Evolutionary conservation across 768 basidiomycete genomes (phyloP).

Genomic region (Coprinopsis cinerea): DNA sequence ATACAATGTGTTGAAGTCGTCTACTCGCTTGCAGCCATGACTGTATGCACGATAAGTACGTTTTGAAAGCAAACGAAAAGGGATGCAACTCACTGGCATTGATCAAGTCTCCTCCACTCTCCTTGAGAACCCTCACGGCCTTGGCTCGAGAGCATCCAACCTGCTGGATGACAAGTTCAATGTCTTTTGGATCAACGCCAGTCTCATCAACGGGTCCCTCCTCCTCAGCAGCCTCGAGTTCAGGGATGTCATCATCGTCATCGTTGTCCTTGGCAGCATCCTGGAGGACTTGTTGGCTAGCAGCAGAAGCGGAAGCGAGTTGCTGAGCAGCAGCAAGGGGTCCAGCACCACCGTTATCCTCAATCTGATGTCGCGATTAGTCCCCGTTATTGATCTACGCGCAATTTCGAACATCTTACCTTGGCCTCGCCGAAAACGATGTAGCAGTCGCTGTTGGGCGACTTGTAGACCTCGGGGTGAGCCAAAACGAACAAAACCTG

Average conservation of each 20-base stretch:
- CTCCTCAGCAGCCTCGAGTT: slow-evolving; percentile 76
- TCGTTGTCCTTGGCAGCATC: slow-evolving; percentile 45
- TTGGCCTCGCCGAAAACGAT: slow-evolving; percentile 99
- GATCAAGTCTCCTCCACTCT: slow-evolving; percentile 90
- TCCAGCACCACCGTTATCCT: slow-evolving; percentile 81
- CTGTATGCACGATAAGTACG: slow-evolving; percentile 29
- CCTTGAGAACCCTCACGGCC: slow-evolving; percentile 86
- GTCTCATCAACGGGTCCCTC: slow-evolving; percentile 81
- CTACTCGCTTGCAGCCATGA: slow-evolving; percentile 92
- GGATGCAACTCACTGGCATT: slow-evolving; percentile 76
- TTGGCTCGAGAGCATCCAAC: slow-evolving; percentile 89
- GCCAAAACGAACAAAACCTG: slow-evolving; percentile 90
- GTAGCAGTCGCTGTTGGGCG: slow-evolving; percentile 95
- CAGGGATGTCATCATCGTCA: slow-evolving; percentile 74
- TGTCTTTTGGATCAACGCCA: slow-evolving; percentile 89
- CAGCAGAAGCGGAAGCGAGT: slow-evolving; percentile 49
- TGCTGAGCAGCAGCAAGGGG: slow-evolving; percentile 78
- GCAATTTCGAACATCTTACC: slow-evolving; percentile 36
- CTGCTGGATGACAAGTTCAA: slow-evolving; percentile 87
- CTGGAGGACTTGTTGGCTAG: slow-evolving; percentile 36
- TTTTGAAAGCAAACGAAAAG: background rate
- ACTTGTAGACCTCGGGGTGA: slow-evolving; percentile 96
- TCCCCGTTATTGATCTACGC: background rate
- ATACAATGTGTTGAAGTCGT: slow-evolving; percentile 24
- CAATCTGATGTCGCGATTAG: slow-evolving; percentile 43